phyloP scores from a whole-genome alignment of 2,329 filamentous ascomycete genomes.

The Cucurbitaria berberidis region DNA sequence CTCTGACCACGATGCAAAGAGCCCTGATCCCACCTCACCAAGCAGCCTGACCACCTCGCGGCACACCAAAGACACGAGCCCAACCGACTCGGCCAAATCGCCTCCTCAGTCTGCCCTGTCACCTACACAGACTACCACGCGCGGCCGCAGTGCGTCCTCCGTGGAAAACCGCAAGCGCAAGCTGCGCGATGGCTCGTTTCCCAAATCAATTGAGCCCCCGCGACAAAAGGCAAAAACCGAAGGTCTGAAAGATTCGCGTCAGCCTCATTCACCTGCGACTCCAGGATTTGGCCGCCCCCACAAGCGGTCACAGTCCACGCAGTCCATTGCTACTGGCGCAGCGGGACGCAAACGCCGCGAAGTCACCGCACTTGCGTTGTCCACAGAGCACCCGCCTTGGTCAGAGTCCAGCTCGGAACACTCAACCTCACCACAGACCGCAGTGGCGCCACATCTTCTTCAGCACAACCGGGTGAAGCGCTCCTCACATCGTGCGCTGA shows the following conservation, averaged over 20 bases:
- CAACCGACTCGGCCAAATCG: conserved; percentile 35
- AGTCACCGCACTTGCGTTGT: conserved; percentile 37
- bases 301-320: conserved; percentile 49
- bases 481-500: conserved; percentile 67
- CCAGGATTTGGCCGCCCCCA: conserved; percentile 43
- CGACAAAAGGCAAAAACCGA: conserved; percentile 50
- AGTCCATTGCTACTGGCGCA: conserved; percentile 39
- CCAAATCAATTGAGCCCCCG: conserved; percentile 46
- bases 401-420: conserved; percentile 47
- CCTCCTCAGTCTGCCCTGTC: conserved; percentile 34
- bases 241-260: conserved; percentile 38
- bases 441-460: conserved; percentile 34
- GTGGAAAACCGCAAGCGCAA: conserved; percentile 51
- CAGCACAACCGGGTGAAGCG: conserved; percentile 60
- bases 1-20: conserved; percentile 41
- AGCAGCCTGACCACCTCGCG: conserved; percentile 43
- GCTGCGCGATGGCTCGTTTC: conserved; percentile 45
- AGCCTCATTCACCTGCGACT: conserved; percentile 43
- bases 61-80: conserved; percentile 45
- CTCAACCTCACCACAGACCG: conserved; percentile 44
- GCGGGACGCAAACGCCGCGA: conserved; percentile 45
- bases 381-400: conserved; percentile 40
- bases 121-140: conserved; percentile 32
- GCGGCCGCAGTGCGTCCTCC: conserved; percentile 47
- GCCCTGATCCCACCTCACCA: conserved; percentile 43